phyloP scores from a whole-genome alignment of 257 asterid species.

The Scutellaria galericulata region DNA sequence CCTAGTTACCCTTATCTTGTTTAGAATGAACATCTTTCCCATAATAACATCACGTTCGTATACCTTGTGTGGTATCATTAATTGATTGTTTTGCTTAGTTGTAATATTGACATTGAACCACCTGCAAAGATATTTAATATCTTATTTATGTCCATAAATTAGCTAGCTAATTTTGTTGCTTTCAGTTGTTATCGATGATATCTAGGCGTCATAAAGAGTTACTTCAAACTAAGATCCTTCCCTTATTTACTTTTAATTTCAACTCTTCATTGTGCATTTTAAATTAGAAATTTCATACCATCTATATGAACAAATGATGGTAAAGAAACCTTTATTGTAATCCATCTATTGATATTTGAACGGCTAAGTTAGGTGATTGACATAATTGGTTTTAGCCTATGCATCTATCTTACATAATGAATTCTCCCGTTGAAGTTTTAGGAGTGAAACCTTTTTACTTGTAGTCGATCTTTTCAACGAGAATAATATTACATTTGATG shows the following conservation, averaged over 20 bases:
- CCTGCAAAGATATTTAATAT: constrained; percentile 29
- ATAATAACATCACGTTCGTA: constrained; percentile 40
- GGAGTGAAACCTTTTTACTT: background rate
- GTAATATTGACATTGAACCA: constrained; percentile 41
- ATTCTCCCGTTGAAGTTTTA: constrained; percentile 12
- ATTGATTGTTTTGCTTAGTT: constrained; percentile 38
- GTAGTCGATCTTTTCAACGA: background rate
- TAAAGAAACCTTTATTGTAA: background rate
- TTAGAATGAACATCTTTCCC: constrained; percentile 28
- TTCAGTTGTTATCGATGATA: constrained; percentile 27
- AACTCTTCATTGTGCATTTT: background rate
- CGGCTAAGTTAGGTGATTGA: constrained; percentile 18
- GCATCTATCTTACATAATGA: background rate
- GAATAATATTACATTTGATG: background rate
- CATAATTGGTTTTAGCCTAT: constrained; percentile 1
- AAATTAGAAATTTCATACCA: too few relatives aligned
- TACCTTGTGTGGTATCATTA: constrained; percentile 31
- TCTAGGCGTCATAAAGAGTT: constrained; percentile 22
- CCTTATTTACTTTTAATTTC: background rate
- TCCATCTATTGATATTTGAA: constrained; percentile 2
- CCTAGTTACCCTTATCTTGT: constrained; percentile 32
- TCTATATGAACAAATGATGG: background rate
- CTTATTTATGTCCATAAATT: constrained; percentile 27
- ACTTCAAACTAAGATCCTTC: constrained; percentile 10
- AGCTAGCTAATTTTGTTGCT: constrained; percentile 30